A percentile compares a stretch with the other conserved stretches of the same genome.
Evolutionary conservation across 768 basidiomycete genomes (phyloP).

Genomic region (Gymnopilus dilepis): DNA sequence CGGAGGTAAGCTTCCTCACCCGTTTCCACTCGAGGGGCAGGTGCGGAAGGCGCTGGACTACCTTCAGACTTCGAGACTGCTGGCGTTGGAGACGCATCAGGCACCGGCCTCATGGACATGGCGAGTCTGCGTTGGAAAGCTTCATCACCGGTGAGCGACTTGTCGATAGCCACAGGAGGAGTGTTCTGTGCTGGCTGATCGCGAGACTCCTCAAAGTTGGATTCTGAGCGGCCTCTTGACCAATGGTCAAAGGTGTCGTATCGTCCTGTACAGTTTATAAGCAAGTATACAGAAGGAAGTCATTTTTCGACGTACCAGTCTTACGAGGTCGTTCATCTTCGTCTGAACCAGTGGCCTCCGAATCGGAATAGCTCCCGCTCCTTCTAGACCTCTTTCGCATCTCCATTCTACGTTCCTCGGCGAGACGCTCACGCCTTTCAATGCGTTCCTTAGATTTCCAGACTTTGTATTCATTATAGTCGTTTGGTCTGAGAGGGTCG

Average conservation of each 20-base stretch:
- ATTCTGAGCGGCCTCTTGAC: slow-evolving; percentile 49
- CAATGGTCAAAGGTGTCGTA: slow-evolving; percentile 58
- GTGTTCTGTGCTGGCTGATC: slow-evolving; percentile 16
- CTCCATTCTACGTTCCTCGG: slow-evolving; percentile 60
- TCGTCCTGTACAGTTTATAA: slow-evolving; percentile 40
- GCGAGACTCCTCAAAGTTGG: slow-evolving; percentile 36
- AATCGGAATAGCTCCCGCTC: slow-evolving; percentile 69
- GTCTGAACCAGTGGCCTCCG: slow-evolving; percentile 66
- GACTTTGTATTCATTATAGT: slow-evolving; percentile 86
- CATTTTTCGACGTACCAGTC: slow-evolving; percentile 51
- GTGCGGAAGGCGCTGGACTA: slow-evolving; percentile 5
- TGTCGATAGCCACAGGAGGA: slow-evolving; percentile 46
- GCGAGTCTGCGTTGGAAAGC: slow-evolving; percentile 77
- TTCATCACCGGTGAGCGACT: slow-evolving; percentile 73
- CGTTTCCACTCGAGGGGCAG: slow-evolving; percentile 40
- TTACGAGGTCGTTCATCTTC: slow-evolving; percentile 71
- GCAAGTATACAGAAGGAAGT: slow-evolving; percentile 8
- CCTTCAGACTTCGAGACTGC: slow-evolving; percentile 24
- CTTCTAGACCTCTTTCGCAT: slow-evolving; percentile 63
- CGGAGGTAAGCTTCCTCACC: slow-evolving; percentile 76
- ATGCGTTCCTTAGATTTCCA: slow-evolving; percentile 81
- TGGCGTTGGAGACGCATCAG: slow-evolving; percentile 21
- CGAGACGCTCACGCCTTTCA: slow-evolving; percentile 70
- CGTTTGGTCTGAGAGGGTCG: slow-evolving; percentile 84
- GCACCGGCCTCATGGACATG: slow-evolving; percentile 50